Conservation (phyloP, 805 yeast genomes). For the Candida dajiaensis region DNA sequence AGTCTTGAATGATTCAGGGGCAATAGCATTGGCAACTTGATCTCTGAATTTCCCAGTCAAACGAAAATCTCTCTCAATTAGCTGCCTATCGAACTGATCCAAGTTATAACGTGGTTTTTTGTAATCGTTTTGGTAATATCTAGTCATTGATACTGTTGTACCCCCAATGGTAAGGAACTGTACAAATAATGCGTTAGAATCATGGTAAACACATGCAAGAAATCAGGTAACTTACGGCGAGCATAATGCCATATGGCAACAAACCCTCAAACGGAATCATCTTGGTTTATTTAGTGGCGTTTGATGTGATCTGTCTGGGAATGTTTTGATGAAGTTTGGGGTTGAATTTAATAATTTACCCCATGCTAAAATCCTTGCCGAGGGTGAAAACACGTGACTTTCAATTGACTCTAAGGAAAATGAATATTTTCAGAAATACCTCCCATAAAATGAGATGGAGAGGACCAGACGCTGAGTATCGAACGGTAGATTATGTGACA, state of each 20-base stretch:
- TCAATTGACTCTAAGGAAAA: too few relatives aligned
- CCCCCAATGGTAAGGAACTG: slow-evolving; percentile 50
- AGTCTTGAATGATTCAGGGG: slow-evolving; percentile 77
- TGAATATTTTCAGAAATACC: too few relatives aligned
- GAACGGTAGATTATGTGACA: background rate
- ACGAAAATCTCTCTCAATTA: slow-evolving; percentile 67
- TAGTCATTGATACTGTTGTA: slow-evolving; percentile 38
- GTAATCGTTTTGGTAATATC: slow-evolving; percentile 40
- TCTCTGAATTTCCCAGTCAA: slow-evolving; percentile 72
- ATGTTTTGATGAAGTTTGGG: background rate
- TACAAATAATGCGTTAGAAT: background rate
- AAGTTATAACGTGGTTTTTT: slow-evolving; percentile 48
- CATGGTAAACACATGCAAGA: background rate
- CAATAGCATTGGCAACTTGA: slow-evolving; percentile 57
- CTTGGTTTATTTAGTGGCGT: background rate
- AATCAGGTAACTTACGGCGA: slow-evolving; percentile 28
- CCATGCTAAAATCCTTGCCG: background rate
- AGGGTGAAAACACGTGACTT: background rate
- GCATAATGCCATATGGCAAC: slow-evolving; percentile 54
- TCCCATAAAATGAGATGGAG: too few relatives aligned
- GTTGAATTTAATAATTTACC: background rate
- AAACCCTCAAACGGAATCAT: slow-evolving; percentile 71
- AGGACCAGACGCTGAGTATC: too few relatives aligned
- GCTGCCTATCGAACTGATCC: slow-evolving; percentile 47
- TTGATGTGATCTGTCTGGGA: background rate